Evolutionary conservation across 2,329 filamentous ascomycete species (phyloP), one percentile per base, ranked within the genome.

Genomic region (Penicillium corylophilum): DNA sequence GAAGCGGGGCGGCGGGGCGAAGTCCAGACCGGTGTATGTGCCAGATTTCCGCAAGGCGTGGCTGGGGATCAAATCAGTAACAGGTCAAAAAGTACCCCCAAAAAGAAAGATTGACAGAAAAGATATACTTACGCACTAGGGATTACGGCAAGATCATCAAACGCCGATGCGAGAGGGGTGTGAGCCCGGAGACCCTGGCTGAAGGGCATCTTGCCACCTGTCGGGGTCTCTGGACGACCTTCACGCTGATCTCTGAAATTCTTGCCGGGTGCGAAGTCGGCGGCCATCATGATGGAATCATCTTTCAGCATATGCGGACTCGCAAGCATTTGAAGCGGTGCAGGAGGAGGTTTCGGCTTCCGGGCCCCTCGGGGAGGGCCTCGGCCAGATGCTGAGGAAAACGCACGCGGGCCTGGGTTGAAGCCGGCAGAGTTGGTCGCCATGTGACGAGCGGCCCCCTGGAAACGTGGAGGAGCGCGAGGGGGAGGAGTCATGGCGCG

Each of bases 401-500:
- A 85, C 2, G 85, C 83, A 55, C 83, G 78, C 15, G 83, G 81
- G 2, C 80, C 81, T 13, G 75, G 71, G 33, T 50, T 55, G 31
- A 44, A 44, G 22, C 74, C 73, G 44, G 68, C 61, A 48, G 78
- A 76, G 49, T 75, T 72, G 44, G 67, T 71, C 31, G 77, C 76
- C 67, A 76, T 76, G 62, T 80, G 78, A 41, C 73, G 70, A 38
- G 64, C 61, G 35, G 62, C 63, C 10, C 74, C 72, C 56, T 74
- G 82, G 51, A 80, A 80, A 31, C 82, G 78, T 13, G 83, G 81
- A 45, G 84, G 82, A 53, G 81, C 84, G 49, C 81, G 80, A 59
- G 93, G 92, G 16, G 93, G 93, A 46, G 93, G 93, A 18, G 93
- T 97, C 93, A 97, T 96, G 46, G 93, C 93, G 65, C 93, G 89